Base-by-base conservation (phyloP, 176 grass and related monocot species). In the Avena sativa region DNA sequence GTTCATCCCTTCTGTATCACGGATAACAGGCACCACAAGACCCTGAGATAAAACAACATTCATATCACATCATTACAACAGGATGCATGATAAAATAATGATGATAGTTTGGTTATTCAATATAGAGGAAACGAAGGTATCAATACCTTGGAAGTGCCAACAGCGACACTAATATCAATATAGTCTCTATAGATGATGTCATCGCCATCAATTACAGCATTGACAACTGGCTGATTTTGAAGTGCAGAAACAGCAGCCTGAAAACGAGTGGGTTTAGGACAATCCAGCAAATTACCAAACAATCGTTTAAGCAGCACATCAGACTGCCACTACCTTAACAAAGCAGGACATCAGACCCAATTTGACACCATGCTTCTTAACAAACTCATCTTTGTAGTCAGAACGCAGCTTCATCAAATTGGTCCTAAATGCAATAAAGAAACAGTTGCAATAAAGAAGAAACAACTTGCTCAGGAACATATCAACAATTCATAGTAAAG, bases 311-410 rank as follows among this genome's bases (percentile, higher is more conserved):
- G 73, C 15, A 75, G 9, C 40, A 79, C 71, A 86, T 86, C 16
- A 60, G 32, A 65, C 20, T 60, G 26, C 19, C 38, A 84, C 20
- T 90, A 92, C 94, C 90, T 97, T 97, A 74, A 97, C 59, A 87
- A 97, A 97, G 82, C 94, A 88, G 11, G 92, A 94, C 94, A 97
- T 97, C 12, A 97, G 86, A 73, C 94, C 94, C 90, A 97, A 76
- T 73, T 93, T 94, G 81, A 92, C 94, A 65, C 89, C 94, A 70
- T 97, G 94, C 84, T 93, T 97, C 87, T 93, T 87, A 52, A 89
- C 77, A 76, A 97, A 97, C 16, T 89, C 71, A 79, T 97, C 90
- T 78, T 97, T 97, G 64, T 92, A 97, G 34, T 94, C 94, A 56
- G 92, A 90, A 76, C 90, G 83, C 15, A 97, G 88, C 83, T 97